These are phyloP conservation scores for Boletus rufocinnamomeus DNA, from an alignment of 768 basidiomycete species.

Conservation along the genomic window DNA sequence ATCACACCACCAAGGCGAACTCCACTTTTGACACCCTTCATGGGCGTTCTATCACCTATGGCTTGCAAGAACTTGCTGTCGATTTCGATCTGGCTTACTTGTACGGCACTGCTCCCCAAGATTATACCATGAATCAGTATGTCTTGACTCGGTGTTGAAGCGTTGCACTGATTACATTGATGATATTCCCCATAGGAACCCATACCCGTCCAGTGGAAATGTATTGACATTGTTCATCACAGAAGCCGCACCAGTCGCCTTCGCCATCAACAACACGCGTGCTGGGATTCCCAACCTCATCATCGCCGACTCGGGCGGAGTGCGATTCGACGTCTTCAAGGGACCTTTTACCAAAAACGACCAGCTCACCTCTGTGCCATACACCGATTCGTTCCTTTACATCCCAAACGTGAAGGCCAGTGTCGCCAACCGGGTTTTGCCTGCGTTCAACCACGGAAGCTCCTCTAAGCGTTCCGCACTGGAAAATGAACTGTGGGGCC, in stretches of 20 bases:
- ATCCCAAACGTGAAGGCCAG: conserved; percentile 54
- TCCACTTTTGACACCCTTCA: conserved; percentile 59
- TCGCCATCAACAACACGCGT: conserved; percentile 65
- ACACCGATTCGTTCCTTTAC: conserved; percentile 62
- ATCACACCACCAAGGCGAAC: conserved; percentile 57
- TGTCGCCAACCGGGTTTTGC: conserved; percentile 55
- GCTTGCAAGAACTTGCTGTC: conserved; percentile 52
- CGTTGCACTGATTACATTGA: neutral
- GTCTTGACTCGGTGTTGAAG: conserved; percentile 14
- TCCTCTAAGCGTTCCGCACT: conserved; percentile 12
- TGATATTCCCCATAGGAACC: conserved; percentile 41
- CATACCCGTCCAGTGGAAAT: conserved; percentile 62
- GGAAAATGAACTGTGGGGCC: conserved; percentile 33
- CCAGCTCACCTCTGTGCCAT: conserved; percentile 74
- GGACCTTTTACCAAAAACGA: conserved; percentile 82
- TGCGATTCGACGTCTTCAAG: conserved; percentile 65
- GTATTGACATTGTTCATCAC: conserved; percentile 59
- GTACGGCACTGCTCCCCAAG: conserved; percentile 76
- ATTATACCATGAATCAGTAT: conserved; percentile 67
- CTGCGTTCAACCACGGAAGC: conserved; percentile 50
- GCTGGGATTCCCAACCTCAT: conserved; percentile 60
- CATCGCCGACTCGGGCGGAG: conserved; percentile 62
- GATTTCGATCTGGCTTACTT: conserved; percentile 61
- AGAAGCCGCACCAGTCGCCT: conserved; percentile 54
- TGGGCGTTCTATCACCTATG: conserved; percentile 55